Percentiles rank a stretch among this genome's conserved stretches.
Conservation (phyloP, 1,139 yeast species). For the Geotrichum fermentans region DNA sequence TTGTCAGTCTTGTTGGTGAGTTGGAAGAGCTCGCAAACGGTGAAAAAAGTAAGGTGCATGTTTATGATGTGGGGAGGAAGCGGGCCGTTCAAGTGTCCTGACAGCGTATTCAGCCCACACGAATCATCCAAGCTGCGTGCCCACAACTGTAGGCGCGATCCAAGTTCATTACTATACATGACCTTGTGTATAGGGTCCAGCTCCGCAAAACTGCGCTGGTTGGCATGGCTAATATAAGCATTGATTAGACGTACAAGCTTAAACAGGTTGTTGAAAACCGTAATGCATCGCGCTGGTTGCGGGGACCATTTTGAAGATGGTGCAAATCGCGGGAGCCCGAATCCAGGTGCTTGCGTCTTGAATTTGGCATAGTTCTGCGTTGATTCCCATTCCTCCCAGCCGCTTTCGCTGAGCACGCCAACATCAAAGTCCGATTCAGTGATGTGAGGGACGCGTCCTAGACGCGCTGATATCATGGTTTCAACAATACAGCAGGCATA, state of each 20-base stretch:
- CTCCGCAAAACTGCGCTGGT: conserved; percentile 8
- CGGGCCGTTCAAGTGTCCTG: neutral
- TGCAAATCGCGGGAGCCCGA: too few species aligned
- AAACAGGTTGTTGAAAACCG: conserved; percentile 22
- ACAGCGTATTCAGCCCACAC: neutral
- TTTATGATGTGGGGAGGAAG: conserved; percentile 4
- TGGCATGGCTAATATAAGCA: conserved; percentile 16
- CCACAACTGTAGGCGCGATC: conserved; percentile 21
- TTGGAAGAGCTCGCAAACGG: conserved; percentile 3
- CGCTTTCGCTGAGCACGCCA: conserved; percentile 20
- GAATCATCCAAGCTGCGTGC: conserved; percentile 14
- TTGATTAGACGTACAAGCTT: conserved; percentile 20
- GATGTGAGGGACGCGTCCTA: conserved; percentile 24
- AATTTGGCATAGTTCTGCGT: neutral
- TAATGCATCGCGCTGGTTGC: conserved; percentile 21
- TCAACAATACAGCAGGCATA: conserved; percentile 25
- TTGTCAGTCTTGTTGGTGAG: neutral
- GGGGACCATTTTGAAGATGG: conserved; percentile 14
- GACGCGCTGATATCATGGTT: conserved; percentile 23
- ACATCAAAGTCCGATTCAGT: conserved; percentile 20
- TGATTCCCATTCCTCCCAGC: conserved; percentile 25
- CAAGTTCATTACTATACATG: conserved; percentile 20
- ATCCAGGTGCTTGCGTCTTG: conserved; percentile 4
- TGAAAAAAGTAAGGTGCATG: conserved; percentile 6
- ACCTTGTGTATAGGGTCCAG: conserved; percentile 19